These are phyloP conservation scores for Pseudogymnoascus sp. DNA, from an alignment of 2,329 filamentous ascomycete genomes.

Conservation along the genomic window DNA sequence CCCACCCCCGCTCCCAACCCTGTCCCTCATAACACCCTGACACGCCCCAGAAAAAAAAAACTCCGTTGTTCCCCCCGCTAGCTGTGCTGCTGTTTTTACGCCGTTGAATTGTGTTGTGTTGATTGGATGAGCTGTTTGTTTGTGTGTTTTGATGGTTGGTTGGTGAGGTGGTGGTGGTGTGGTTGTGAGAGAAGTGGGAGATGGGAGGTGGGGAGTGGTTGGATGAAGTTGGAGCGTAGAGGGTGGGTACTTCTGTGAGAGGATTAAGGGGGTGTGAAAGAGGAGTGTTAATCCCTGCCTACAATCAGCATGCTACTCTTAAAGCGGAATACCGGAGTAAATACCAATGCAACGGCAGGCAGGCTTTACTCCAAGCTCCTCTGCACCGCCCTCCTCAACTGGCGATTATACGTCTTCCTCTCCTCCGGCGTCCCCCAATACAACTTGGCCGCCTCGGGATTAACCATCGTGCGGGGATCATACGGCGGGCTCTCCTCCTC, in stretches of 20 bases:
- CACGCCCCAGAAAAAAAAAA: neutral
- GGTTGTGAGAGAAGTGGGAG: neutral
- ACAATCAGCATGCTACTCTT: neutral
- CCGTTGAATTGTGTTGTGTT: neutral
- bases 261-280: neutral
- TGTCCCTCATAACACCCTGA: neutral
- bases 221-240: too few relatives aligned
- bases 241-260: too few relatives aligned
- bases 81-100: neutral
- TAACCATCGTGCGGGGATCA: conserved; percentile 80
- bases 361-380: conserved; percentile 51
- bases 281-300: neutral
- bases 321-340: too few relatives aligned
- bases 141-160: neutral
- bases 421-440: conserved; percentile 78
- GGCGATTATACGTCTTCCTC: conserved; percentile 77
- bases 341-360: too few relatives aligned
- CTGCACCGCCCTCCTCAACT: conserved; percentile 70
- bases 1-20: neutral
- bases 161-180: too few relatives aligned
- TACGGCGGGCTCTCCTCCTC: conserved; percentile 85
- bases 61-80: neutral
- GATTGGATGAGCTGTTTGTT: neutral
- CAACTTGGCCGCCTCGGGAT: conserved; percentile 76
- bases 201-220: neutral